These are phyloP conservation scores for Rhododendron ferrugineum DNA, from an alignment of 148 eudicot genomes.

Conservation along the genomic window DNA sequence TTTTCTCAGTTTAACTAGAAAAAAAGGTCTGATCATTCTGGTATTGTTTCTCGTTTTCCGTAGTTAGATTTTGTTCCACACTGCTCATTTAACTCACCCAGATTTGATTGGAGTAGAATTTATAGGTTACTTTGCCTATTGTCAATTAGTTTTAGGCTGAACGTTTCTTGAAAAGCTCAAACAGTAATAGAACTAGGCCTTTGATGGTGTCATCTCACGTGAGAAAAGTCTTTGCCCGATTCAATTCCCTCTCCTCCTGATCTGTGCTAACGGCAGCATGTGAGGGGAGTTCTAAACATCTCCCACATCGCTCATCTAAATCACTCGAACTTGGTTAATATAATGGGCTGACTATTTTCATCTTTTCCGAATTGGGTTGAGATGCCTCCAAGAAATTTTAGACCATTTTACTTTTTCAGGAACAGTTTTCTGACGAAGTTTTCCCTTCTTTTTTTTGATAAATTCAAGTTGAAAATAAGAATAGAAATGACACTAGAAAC, in stretches of 20 bases:
- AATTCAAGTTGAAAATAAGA: not conserved
- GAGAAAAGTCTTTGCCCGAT: not conserved
- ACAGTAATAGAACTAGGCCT: not conserved
- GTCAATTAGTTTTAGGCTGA: not conserved
- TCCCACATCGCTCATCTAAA: not conserved
- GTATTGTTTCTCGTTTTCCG: not conserved
- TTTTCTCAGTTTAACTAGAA: constrained; percentile 1
- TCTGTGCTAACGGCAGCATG: not conserved
- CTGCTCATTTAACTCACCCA: not conserved
- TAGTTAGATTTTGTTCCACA: not conserved
- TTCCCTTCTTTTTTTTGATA: not conserved
- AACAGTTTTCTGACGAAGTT: not conserved
- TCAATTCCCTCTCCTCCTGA: not conserved
- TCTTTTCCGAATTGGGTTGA: not conserved
- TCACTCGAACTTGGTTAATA: not conserved
- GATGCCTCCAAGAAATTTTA: too few relatives aligned
- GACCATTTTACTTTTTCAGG: too few relatives aligned
- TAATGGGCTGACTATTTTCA: not conserved
- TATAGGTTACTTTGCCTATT: not conserved
- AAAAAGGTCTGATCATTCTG: not conserved
- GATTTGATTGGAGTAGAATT: not conserved
- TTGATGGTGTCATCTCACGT: not conserved
- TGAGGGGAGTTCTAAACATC: not conserved
- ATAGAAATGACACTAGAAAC: not conserved
- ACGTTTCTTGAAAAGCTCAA: not conserved